Evolutionary conservation across 1,139 yeast genomes (phyloP).

Genomic region (Cylindricascospora bacillispora): DNA sequence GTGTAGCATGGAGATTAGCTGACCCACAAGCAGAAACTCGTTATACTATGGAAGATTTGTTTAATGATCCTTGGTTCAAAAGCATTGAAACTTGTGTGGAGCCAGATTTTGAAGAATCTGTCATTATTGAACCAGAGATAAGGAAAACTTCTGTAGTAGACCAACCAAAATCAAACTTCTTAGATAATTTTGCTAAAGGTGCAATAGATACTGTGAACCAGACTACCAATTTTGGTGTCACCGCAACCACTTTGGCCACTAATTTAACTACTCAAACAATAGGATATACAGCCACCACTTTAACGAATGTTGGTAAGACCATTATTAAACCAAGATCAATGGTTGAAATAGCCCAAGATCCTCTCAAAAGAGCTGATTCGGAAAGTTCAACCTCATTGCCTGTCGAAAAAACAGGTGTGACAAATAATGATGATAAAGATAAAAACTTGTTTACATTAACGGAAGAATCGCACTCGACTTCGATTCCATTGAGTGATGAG

Average conservation of each 20-base stretch:
- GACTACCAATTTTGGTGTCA: background rate
- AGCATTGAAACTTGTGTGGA: conserved; percentile 43
- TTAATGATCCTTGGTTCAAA: conserved; percentile 54
- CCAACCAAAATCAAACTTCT: conserved; percentile 13
- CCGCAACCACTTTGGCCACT: conserved; percentile 1
- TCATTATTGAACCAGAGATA: conserved; percentile 12
- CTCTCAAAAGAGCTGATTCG: conserved; percentile 3
- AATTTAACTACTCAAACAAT: conserved; percentile 1
- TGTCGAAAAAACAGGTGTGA: no score
- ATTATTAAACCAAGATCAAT: conserved; percentile 11
- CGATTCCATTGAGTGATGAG: no score
- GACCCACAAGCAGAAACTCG: conserved; percentile 47
- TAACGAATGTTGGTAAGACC: background rate
- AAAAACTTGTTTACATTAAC: background rate
- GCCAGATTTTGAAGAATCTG: conserved; percentile 10
- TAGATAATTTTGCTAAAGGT: conserved; percentile 1
- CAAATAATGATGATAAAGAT: no score
- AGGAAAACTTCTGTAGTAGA: conserved; percentile 5
- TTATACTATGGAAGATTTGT: conserved; percentile 41
- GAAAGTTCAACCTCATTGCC: no score
- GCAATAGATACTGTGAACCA: background rate
- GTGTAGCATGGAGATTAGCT: conserved; percentile 66
- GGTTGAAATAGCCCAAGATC: conserved; percentile 17
- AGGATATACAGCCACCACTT: background rate
- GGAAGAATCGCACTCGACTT: background rate